These are phyloP conservation scores for Phytophthora megakarya DNA, from an alignment of 352 stramenopile genomes.

Conservation along the genomic window DNA sequence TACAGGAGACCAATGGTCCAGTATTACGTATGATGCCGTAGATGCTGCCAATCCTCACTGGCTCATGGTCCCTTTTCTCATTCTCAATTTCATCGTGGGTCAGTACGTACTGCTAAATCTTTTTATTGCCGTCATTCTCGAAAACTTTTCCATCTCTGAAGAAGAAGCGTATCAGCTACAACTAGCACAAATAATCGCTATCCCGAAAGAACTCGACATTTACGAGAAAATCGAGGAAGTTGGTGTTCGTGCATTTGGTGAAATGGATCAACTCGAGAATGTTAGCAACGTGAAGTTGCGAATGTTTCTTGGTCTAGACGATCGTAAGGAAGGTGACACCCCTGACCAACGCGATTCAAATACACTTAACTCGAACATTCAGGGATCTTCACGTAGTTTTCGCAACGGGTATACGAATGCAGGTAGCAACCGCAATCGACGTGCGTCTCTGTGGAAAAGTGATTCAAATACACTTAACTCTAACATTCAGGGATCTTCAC, in stretches of 20 bases:
- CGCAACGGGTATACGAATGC: conserved; percentile 5
- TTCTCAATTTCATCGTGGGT: conserved; percentile 75
- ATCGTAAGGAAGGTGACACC: conserved; percentile 28
- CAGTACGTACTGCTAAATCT: conserved; percentile 85
- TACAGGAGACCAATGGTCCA: conserved; percentile 80
- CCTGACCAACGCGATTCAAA: not conserved
- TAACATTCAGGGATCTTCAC: not conserved
- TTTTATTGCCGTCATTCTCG: conserved; percentile 85
- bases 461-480: not conserved
- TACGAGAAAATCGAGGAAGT: conserved; percentile 85
- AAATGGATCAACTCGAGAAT: conserved; percentile 83
- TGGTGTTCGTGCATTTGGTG: conserved; percentile 72
- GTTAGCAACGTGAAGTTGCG: conserved; percentile 82
- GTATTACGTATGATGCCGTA: conserved; percentile 74
- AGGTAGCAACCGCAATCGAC: conserved; percentile 9
- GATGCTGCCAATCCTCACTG: conserved; percentile 67
- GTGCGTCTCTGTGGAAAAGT: conserved; percentile 23
- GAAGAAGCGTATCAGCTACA: conserved; percentile 86
- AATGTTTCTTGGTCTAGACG: conserved; percentile 76
- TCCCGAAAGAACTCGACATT: conserved; percentile 82
- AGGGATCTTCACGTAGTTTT: not conserved
- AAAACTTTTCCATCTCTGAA: conserved; percentile 83
- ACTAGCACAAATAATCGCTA: conserved; percentile 81
- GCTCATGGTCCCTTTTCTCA: conserved; percentile 77
- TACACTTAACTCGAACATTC: not conserved